phyloP scores from a whole-genome alignment of 108 stramenopile genomes.

The Cyclotella kingstonii region DNA sequence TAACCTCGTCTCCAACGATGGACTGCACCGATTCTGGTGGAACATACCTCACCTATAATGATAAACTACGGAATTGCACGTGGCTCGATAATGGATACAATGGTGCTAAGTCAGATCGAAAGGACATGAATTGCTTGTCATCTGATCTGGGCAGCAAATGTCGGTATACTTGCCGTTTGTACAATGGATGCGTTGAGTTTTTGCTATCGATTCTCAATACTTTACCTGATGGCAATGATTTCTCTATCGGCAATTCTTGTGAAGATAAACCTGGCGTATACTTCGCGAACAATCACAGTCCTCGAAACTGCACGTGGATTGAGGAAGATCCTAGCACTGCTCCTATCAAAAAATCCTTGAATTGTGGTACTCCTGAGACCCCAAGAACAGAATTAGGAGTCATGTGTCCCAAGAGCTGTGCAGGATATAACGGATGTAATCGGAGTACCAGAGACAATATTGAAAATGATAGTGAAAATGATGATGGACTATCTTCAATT shows the following conservation, averaged over 20 bases:
- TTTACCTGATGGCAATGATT: slow-evolving; percentile 11
- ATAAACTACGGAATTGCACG: slow-evolving; percentile 24
- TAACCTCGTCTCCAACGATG: slow-evolving; percentile 23
- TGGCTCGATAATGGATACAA: slow-evolving; percentile 46
- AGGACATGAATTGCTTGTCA: slow-evolving; percentile 34
- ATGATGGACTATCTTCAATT: neutral
- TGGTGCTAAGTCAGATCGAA: slow-evolving; percentile 38
- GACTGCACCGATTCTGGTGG: slow-evolving; percentile 26
- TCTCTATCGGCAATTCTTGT: slow-evolving; percentile 28
- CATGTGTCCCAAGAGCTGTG: slow-evolving; percentile 43
- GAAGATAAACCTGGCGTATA: slow-evolving; percentile 28
- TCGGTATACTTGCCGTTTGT: slow-evolving; percentile 38
- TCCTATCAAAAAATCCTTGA: slow-evolving; percentile 36
- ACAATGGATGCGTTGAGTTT: slow-evolving; percentile 41
- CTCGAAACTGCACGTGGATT: slow-evolving; percentile 34
- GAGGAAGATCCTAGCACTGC: slow-evolving; percentile 34
- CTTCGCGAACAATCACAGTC: slow-evolving; percentile 25
- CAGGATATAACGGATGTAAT: slow-evolving; percentile 34
- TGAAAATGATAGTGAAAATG: neutral
- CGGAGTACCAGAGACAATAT: neutral
- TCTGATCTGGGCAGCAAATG: slow-evolving; percentile 34
- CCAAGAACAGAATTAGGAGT: slow-evolving; percentile 27
- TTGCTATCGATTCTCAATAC: slow-evolving; percentile 16
- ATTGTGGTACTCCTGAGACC: slow-evolving; percentile 31
- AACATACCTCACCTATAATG: slow-evolving; percentile 33